A percentile compares a stretch with the other conserved stretches of the same genome.
Conservation (phyloP, 371 early-diverging fungal genomes). For the Syncephalis plumigaleata region DNA sequence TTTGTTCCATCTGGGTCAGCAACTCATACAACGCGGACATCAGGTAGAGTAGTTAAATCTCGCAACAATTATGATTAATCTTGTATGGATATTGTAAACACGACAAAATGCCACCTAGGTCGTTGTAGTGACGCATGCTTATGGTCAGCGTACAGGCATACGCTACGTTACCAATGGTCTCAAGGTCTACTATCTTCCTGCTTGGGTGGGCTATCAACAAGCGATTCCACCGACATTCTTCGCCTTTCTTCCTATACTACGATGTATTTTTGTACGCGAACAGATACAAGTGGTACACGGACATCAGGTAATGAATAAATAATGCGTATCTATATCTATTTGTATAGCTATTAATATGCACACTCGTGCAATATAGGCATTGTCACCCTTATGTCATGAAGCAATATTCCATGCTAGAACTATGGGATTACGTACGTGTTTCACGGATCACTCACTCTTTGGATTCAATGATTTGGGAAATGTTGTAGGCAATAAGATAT, state of each 20-base stretch:
- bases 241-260: conserved; percentile 78
- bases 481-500: conserved; percentile 86
- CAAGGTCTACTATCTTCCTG: conserved; percentile 95
- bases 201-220: conserved; percentile 68
- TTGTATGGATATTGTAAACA: conserved; percentile 4
- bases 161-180: conserved; percentile 85
- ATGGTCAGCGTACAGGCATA: conserved; percentile 72
- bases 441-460: conserved; percentile 98
- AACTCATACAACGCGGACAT: conserved; percentile 82
- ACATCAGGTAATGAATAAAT: conserved; percentile 46
- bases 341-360: background rate
- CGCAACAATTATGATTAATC: background rate
- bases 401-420: conserved; percentile 91
- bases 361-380: conserved; percentile 29
- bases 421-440: conserved; percentile 87
- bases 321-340: background rate
- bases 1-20: conserved; percentile 80
- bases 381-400: conserved; percentile 90
- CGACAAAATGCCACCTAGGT: conserved; percentile 20
- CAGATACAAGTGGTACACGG: conserved; percentile 94
- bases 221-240: conserved; percentile 91
- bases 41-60: conserved; percentile 32
- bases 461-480: conserved; percentile 90
- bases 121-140: conserved; percentile 78
- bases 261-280: conserved; percentile 84